Base-by-base conservation (phyloP, 441 rosid species). In the Breynia disticha region DNA sequence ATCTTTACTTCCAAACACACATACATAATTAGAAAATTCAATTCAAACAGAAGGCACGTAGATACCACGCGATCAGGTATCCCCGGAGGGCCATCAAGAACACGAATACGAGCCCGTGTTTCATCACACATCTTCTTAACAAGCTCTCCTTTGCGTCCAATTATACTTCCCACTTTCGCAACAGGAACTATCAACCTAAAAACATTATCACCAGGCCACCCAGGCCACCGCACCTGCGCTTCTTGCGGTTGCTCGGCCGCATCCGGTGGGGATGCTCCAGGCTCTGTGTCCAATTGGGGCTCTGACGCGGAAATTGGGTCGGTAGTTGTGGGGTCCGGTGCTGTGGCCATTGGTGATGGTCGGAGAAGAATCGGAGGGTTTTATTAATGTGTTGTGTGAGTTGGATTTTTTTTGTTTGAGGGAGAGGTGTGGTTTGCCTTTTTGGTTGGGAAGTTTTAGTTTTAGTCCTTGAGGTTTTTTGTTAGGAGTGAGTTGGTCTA, bases 171-270 rank as follows among this genome's bases (percentile, higher is more conserved):
- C 15, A 87, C 96, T 60, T 87, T 87, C 11, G 45, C 39, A n/a
- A 84, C 88, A 39, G 95, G 91, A 55, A 90, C 95, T 54, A 90
- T 73, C 51, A 90, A 54, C 63, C 97, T 80, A 54, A 78, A 90
- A 11, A 90, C 95, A 72, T 82, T 79, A 69, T 79, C 71, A 0
- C 96, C 97, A 0, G 97, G 97, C 96, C 97, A 90, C n/a, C 97
- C 96, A 8, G 91, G 97, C 95, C 97, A 90, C 69, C 61, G 67
- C 20, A 39, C 46, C 21, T 50, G 52, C 5, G 61, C 49, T 32
- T 65, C 47, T 47, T 15, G 49, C 18, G 44, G 1, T 5, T 37
- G 6, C 44, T 0, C 44, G 15, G 4, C 44, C 44, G 9, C 9
- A 11, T 13, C n/a, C 44, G 44, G 44, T 41, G 2, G 44, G 15